phyloP scores from a whole-genome alignment of 768 basidiomycete genomes.

The Lactarius evosmus region DNA sequence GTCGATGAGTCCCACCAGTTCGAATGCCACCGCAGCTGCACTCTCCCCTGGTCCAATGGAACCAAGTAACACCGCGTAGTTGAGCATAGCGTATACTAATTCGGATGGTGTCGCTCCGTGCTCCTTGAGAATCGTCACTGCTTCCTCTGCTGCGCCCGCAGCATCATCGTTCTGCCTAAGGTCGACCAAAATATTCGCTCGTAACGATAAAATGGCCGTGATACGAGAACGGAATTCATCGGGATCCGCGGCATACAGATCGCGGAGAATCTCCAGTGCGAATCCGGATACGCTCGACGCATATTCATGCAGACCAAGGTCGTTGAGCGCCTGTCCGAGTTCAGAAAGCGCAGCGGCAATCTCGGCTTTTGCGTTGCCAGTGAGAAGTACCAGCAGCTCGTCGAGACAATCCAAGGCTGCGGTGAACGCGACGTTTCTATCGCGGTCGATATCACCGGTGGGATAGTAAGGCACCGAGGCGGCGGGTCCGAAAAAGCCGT shows the following conservation, averaged over 20 bases:
- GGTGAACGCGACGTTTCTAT: constrained; percentile 1
- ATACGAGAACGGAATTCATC: background rate
- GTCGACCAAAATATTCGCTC: constrained; percentile 13
- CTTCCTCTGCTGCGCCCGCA: background rate
- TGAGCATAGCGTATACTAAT: constrained; percentile 9
- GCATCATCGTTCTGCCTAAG: constrained; percentile 13
- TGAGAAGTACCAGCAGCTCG: background rate
- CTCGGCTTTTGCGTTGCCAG: background rate
- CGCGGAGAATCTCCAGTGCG: background rate
- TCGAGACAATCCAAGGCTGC: constrained; percentile 13
- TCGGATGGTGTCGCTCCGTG: background rate
- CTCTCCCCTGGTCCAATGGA: constrained; percentile 4
- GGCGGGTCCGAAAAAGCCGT: constrained; percentile 10
- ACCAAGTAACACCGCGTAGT: constrained; percentile 5
- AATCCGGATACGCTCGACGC: constrained; percentile 8
- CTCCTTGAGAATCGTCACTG: constrained; percentile 5
- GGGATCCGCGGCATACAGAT: background rate
- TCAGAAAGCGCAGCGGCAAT: constrained; percentile 1
- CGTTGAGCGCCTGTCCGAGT: constrained; percentile 19
- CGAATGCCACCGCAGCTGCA: constrained; percentile 8
- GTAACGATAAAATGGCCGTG: constrained; percentile 5
- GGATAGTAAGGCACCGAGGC: constrained; percentile 11
- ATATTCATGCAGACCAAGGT: constrained; percentile 10
- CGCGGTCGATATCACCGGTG: constrained; percentile 7
- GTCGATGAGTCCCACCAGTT: constrained; percentile 2